Conservation (phyloP, 371 early-diverging fungal species). For the Syncephalastrum monosporum region DNA sequence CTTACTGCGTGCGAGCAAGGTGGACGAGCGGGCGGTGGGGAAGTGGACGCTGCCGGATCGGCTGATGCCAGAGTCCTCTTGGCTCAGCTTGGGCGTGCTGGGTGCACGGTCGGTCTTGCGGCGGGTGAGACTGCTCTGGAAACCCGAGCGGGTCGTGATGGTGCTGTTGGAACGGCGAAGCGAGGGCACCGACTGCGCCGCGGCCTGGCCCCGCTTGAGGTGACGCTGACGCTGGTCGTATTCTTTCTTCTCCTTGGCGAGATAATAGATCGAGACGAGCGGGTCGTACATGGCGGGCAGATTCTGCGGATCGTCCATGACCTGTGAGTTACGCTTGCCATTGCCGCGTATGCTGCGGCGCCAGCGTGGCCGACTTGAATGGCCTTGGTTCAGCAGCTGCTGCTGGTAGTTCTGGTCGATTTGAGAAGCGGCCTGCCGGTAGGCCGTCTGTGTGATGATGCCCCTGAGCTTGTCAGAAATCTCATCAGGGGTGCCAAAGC, state of each 20-base stretch:
- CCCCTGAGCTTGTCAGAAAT: slow-evolving; percentile 27
- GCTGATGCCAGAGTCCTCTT: slow-evolving; percentile 3
- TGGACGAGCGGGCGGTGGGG: slow-evolving; percentile 14
- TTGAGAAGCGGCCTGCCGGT: slow-evolving; percentile 33
- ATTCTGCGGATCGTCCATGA: slow-evolving; percentile 37
- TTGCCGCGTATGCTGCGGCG: slow-evolving; percentile 15
- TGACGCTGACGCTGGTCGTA: slow-evolving; percentile 27
- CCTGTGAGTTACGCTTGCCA: slow-evolving; percentile 6
- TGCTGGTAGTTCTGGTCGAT: slow-evolving; percentile 29
- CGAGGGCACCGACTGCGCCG: slow-evolving; percentile 15
- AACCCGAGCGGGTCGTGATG: slow-evolving; percentile 3
- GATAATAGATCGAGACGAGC: slow-evolving; percentile 81
- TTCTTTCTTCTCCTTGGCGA: slow-evolving; percentile 73
- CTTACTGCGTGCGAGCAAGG: slow-evolving; percentile 20
- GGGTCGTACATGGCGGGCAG: slow-evolving; percentile 61
- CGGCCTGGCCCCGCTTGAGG: slow-evolving; percentile 16
- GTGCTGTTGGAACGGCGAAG: slow-evolving; percentile 22
- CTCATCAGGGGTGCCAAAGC: slow-evolving; percentile 32
- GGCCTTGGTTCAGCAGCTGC: slow-evolving; percentile 6
- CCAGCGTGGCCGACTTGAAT: slow-evolving; percentile 19
- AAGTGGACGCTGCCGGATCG: slow-evolving; percentile 14
- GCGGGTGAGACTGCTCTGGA: slow-evolving; percentile 12
- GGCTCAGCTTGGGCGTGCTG: slow-evolving; percentile 10
- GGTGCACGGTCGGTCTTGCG: slow-evolving; percentile 23
- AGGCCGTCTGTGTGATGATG: slow-evolving; percentile 30